phyloP scores from a whole-genome alignment of 352 stramenopile species.

The Globisporangium barbulae region DNA sequence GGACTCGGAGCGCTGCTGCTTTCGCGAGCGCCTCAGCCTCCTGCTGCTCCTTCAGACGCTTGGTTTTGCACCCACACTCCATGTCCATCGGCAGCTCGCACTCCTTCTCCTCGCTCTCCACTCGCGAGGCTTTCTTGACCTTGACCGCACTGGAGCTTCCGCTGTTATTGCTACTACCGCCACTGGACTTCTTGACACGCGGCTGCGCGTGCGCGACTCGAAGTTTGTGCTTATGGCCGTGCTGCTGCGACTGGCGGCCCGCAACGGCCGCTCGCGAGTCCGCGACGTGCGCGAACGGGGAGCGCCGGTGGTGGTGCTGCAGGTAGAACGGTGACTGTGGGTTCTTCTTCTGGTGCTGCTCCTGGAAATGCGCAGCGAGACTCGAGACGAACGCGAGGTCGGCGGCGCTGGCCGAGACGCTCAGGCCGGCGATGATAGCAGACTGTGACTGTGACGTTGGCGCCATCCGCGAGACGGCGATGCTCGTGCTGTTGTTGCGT shows the following conservation, averaged over 20 bases:
- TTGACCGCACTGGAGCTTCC: background rate
- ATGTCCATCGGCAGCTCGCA: constrained; percentile 47
- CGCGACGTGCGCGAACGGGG: constrained; percentile 14
- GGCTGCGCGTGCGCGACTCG: constrained; percentile 1
- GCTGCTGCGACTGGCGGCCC: constrained; percentile 2
- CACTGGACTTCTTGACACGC: background rate
- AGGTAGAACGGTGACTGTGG: constrained; percentile 1
- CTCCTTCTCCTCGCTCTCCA: constrained; percentile 18
- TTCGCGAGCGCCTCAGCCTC: constrained; percentile 28
- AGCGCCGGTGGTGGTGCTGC: constrained; percentile 16
- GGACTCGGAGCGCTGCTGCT: constrained; percentile 10
- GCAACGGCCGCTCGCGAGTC: background rate
- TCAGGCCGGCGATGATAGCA: background rate
- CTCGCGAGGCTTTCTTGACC: background rate
- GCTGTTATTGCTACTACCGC: background rate
- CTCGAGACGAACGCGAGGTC: constrained; percentile 18
- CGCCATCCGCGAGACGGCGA: constrained; percentile 1
- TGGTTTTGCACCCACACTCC: constrained; percentile 47
- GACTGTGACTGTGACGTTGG: background rate
- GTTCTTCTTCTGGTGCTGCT: constrained; percentile 9
- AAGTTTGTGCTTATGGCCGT: background rate
- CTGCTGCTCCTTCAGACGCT: constrained; percentile 34
- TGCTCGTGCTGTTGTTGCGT: constrained; percentile 15
- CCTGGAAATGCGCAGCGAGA: constrained; percentile 14
- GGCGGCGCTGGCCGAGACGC: constrained; percentile 11